These are phyloP conservation scores for Hypoxylon sp. DNA, from an alignment of 2,329 filamentous ascomycete genomes.

Conservation along the genomic window DNA sequence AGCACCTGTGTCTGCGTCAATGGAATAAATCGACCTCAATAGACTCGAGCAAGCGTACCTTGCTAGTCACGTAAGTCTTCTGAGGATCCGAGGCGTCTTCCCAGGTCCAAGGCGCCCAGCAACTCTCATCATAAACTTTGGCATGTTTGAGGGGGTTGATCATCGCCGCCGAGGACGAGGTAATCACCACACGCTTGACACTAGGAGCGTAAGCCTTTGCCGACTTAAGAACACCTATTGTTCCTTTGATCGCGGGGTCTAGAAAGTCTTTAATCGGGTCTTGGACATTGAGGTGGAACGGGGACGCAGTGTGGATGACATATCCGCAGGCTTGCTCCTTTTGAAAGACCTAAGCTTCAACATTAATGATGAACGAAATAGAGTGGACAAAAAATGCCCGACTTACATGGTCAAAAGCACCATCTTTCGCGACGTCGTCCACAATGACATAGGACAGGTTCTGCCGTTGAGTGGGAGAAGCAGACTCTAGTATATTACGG, in stretches of 20 bases:
- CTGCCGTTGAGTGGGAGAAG: constrained; percentile 53
- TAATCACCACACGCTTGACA: constrained; percentile 70
- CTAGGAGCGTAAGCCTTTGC: constrained; percentile 53
- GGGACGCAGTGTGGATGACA: constrained; percentile 78
- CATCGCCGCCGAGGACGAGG: constrained; percentile 58
- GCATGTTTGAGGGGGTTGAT: constrained; percentile 50
- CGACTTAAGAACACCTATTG: constrained; percentile 58
- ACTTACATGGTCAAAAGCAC: constrained; percentile 70
- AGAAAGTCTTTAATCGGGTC: constrained; percentile 58
- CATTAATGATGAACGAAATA: too few relatives aligned
- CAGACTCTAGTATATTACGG: constrained; percentile 51
- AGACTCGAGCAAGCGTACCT: constrained; percentile 48
- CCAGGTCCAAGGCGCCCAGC: constrained; percentile 50
- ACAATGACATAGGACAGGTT: constrained; percentile 64
- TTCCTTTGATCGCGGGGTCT: constrained; percentile 64
- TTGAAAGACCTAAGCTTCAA: constrained; percentile 52
- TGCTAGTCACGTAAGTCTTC: constrained; percentile 51
- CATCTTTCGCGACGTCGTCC: constrained; percentile 73
- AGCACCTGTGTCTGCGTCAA: constrained; percentile 58
- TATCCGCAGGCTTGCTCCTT: constrained; percentile 68
- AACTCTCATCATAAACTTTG: constrained; percentile 51
- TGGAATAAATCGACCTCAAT: not conserved
- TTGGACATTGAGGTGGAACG: constrained; percentile 74
- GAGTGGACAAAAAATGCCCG: too few relatives aligned
- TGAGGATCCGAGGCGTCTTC: constrained; percentile 47